Base-by-base conservation (phyloP, 2,329 filamentous ascomycete genomes). In the Apiospora aurea region DNA sequence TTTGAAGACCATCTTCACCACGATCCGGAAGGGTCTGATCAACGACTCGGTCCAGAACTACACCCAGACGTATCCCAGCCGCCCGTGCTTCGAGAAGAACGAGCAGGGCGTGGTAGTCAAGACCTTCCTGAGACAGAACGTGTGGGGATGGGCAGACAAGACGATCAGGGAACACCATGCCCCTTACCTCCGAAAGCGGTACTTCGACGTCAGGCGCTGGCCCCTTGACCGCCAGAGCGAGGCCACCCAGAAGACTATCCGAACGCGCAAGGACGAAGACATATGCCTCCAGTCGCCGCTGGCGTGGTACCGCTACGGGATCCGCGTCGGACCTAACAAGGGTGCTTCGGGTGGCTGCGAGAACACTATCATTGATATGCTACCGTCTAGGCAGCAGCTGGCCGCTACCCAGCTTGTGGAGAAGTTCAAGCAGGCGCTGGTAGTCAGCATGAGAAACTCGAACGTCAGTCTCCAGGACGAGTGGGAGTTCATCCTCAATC, bases 171-270 rank as follows among this genome's bases (percentile, higher is more conserved):
- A 75, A 68, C 79, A 75, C 71, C 78, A 80, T 69, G 78, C 79
- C 8, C 75, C 74, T 29, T 78, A 77, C 70, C 78, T 76, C 21
- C 77, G 79, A 69, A 76, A 74, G 66, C 74, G 76, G 7, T 88
- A 82, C 76, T 88, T 86, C 79, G 77, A 79, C 73, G 77, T 88
- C 64, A 80, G 84, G 75, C 82, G 85, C 51, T 89, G 87, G 87
- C 86, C 86, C 47, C 61, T 84, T 26, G 75, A 82, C 38, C 76
- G 84, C 70, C 84, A 87, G 74, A 78, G 73, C 8, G 69, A 77
- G 34, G 74, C 76, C 29, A 77, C 74, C n/a, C 79, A 80, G 69
- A 71, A 76, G 16, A 69, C 74, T 24, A 81, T 85, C 71, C 67
- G 26, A 2, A 68, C 66, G 4, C 80, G 82, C n/a, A 71, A 69